Evolutionary conservation across 345 rosid genomes (phyloP), one percentile per base, ranked within the genome.

Genomic region (Erysimum cheiranthoides): DNA sequence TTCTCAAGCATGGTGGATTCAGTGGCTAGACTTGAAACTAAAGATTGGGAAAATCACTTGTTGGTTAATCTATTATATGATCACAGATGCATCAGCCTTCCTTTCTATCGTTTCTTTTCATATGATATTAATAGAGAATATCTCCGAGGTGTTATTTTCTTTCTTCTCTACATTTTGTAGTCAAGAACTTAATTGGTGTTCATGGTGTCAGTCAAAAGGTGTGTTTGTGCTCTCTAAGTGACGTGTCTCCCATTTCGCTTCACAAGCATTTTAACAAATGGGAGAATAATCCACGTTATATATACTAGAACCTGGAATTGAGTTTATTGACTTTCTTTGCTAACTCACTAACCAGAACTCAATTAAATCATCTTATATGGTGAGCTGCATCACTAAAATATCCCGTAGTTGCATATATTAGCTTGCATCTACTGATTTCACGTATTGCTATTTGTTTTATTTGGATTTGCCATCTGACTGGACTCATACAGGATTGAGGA

Each of bases 161-260:
- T 65, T 66, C 32, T 5, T 58, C 43, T 58, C 61, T 67, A 47
- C 47, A 16, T 61, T 39, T 43, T 17, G 34, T 51, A 28, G n/a
- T 28, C 27, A 42, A 42, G 47, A 73, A 53, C 38, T 45, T 52
- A 61, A 65, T 64, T 64, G 57, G 25, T 73, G 77, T 64, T 12
- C 18, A 31, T 64, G 57, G 65, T 64, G 14, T 56, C 57, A 61
- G 2, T n/a, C 27, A 21, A 0, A 61, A 35, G 38, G 66, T 59
- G 8, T 58, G 13, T 60, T 14, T 34, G 18, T 51, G 51, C 21
- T 36, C 42, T 50, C 38, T 27, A 60, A 14, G n/a, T 36, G 38
- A 17, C 18, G 4, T 16, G 28, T 36, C 45, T 18, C n/a, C 16
- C 43, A 5, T 58, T 34, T 70, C 9, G n/a, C 57, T 21, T 32